Conservation (phyloP, 1,284 basidiomycete species). For the Thecaphora thlaspeos region DNA sequence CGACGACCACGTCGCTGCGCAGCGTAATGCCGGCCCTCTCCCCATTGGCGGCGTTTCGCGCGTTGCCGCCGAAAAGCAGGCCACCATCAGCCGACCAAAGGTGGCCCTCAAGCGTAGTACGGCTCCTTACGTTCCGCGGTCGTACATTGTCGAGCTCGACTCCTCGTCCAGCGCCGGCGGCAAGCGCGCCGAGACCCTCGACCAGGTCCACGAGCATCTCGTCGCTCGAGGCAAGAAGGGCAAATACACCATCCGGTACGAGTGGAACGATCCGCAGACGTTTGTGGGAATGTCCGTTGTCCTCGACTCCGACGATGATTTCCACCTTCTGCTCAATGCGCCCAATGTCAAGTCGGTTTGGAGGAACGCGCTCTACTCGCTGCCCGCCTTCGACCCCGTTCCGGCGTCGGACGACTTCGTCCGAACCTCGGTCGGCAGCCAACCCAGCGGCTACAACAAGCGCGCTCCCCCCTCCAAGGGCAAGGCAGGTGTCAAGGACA, state of each 20-base stretch:
- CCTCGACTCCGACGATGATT: constrained; percentile 37
- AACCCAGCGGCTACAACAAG: not conserved
- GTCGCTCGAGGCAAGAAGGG: constrained; percentile 21
- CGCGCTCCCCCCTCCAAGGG: constrained; percentile 9
- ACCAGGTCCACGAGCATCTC: constrained; percentile 29
- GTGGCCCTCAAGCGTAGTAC: not conserved
- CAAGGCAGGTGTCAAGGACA: constrained; percentile 26
- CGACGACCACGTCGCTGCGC: not conserved
- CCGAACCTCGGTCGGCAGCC: constrained; percentile 18
- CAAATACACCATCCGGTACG: constrained; percentile 32
- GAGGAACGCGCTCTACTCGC: constrained; percentile 23
- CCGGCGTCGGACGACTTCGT: constrained; percentile 29
- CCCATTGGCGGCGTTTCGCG: not conserved
- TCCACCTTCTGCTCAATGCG: constrained; percentile 19
- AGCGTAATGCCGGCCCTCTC: not conserved
- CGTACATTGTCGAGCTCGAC: constrained; percentile 36
- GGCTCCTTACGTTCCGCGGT: constrained; percentile 16
- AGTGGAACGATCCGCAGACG: constrained; percentile 31
- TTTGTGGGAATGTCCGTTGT: constrained; percentile 38
- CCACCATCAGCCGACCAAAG: not conserved
- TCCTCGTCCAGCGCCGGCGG: constrained; percentile 6
- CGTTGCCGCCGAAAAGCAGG: not conserved
- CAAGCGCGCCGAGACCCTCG: constrained; percentile 27
- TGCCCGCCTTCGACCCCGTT: constrained; percentile 33
- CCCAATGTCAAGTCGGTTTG: constrained; percentile 34